Conservation (phyloP, 176 grass and related monocot species). For the Bolboschoenus planiculmis region DNA sequence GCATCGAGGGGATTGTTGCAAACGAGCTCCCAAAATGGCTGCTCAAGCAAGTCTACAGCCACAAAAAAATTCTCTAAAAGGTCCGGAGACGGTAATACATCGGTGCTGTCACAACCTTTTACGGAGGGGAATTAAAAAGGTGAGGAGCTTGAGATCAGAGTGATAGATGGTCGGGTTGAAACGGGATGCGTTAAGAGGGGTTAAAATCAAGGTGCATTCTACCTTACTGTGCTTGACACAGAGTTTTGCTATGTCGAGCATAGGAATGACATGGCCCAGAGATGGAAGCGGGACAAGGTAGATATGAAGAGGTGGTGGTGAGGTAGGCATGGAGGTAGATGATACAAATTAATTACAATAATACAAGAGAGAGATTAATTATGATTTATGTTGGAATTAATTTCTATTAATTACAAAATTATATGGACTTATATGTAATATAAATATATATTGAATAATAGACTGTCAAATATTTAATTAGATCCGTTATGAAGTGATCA, state of each 20-base stretch:
- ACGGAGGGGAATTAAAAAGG: slow-evolving; percentile 29
- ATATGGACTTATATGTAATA: too few species aligned
- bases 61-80: slow-evolving; percentile 34
- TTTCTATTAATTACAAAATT: too few species aligned
- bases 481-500: too few species aligned
- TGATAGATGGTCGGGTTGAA: slow-evolving; percentile 32
- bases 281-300: slow-evolving; percentile 68
- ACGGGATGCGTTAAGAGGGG: slow-evolving; percentile 27
- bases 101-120: slow-evolving; percentile 36
- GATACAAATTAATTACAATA: not conserved
- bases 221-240: slow-evolving; percentile 46
- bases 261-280: slow-evolving; percentile 47
- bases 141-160: slow-evolving; percentile 12
- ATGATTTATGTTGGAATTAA: not conserved
- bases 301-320: slow-evolving; percentile 9
- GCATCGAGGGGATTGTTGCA: slow-evolving; percentile 29
- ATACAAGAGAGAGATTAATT: not conserved
- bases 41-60: slow-evolving; percentile 49
- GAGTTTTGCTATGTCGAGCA: slow-evolving; percentile 51
- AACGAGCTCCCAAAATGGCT: slow-evolving; percentile 33
- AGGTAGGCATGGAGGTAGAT: not conserved
- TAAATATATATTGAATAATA: too few species aligned
- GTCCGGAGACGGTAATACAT: slow-evolving; percentile 42
- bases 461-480: too few species aligned
- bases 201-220: slow-evolving; percentile 36